Base-by-base conservation (phyloP, 2,329 filamentous ascomycete species). In the Claviceps sp. region DNA sequence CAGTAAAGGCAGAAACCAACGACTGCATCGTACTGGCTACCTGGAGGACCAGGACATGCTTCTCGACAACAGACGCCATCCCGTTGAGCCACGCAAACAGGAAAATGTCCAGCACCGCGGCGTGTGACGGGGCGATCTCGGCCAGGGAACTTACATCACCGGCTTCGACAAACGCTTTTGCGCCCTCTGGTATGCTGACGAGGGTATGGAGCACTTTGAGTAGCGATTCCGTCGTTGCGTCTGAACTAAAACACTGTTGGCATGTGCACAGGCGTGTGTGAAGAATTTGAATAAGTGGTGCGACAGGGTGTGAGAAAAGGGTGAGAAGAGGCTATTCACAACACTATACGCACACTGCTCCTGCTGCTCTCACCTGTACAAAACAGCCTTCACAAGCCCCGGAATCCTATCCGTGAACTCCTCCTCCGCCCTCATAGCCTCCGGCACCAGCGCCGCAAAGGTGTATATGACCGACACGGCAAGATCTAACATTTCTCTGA, bases 401-500 rank as follows among this genome's bases (percentile, higher is more conserved):
- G 73, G 74, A 59, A 80, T 76, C 50, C 81, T 71, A 26, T 64
- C 70, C 4, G 76, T 66, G 34, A 85, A 70, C 57, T 71, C 76
- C 14, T 65, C 56, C 18, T 76, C 66, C 18, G 67, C 65, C 43
- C 66, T 68, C 5, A 68, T 68, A 3, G 70, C 65, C 4, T 72
- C 70, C 0, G 81, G 75, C 4, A 86, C 66, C 11, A 86, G 64
- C 7, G 73, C 66, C 0, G 75, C 66, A 60, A 86, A 86, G 0
- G 76, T 79, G 60, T 84, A 77, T 5, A 85, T 62, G 13, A 86
- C 75, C 34, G 77, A 76, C 3, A 84, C 77, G 3, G 77, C 79
- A 14, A 86, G 67, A 57, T 80, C 76, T 9, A 84, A 68, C 79
- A 85, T 84, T 55, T 80, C 73, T 54, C 70, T 75, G 13, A 74